Percentiles rank a stretch among this genome's conserved stretches.
Evolutionary conservation across 2,329 filamentous ascomycete species (phyloP).

Genomic region (Sclerotiophoma versabilis): DNA sequence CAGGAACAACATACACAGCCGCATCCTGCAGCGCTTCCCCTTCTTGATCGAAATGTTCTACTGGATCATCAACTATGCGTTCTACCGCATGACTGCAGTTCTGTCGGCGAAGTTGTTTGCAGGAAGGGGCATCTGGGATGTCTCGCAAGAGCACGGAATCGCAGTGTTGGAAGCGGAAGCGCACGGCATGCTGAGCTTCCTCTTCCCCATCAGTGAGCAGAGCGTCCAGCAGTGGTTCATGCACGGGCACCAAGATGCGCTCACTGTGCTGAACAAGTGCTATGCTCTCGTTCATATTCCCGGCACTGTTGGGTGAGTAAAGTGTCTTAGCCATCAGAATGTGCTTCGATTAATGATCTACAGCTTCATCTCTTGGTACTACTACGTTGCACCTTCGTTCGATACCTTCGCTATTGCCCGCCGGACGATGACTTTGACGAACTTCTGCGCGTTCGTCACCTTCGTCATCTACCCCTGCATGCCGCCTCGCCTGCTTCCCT

Average conservation of each 20-base stretch:
- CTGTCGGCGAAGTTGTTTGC: conserved; percentile 61
- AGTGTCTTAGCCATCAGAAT: conserved; percentile 21
- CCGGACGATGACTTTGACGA: conserved; percentile 59
- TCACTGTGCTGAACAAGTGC: conserved; percentile 64
- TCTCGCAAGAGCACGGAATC: conserved; percentile 63
- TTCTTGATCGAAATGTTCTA: conserved; percentile 79
- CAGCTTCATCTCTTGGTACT: conserved; percentile 70
- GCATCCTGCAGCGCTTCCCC: conserved; percentile 71
- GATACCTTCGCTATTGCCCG: conserved; percentile 53
- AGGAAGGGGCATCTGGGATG: conserved; percentile 61
- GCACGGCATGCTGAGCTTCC: conserved; percentile 56
- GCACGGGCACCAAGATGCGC: conserved; percentile 59
- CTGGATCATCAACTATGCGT: conserved; percentile 70
- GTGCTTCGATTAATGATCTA: neutral
- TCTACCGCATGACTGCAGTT: conserved; percentile 67
- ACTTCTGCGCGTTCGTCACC: conserved; percentile 61
- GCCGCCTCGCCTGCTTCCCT: conserved; percentile 58
- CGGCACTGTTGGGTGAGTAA: conserved; percentile 62
- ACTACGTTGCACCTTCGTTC: conserved; percentile 63
- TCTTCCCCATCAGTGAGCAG: conserved; percentile 62
- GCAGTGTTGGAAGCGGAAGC: conserved; percentile 64
- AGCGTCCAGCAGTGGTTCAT: conserved; percentile 66
- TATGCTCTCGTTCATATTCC: conserved; percentile 69
- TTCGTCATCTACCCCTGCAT: conserved; percentile 63
- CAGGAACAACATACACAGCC: conserved; percentile 65